phyloP scores from a whole-genome alignment of 1,284 basidiomycete genomes.

The Meira miltonrushii region DNA sequence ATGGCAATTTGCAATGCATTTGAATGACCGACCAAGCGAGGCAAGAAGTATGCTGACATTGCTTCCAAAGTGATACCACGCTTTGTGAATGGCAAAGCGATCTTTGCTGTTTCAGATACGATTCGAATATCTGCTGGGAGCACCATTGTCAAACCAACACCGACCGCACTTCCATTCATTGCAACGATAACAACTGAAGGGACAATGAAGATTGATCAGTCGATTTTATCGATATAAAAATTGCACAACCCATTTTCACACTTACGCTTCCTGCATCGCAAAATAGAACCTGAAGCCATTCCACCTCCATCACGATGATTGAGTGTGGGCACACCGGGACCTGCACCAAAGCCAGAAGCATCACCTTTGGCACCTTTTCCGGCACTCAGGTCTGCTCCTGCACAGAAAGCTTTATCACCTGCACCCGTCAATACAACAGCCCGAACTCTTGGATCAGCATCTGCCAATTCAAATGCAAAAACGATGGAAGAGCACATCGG shows the following conservation, averaged over 20 bases:
- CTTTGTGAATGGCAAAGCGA: constrained; percentile 38
- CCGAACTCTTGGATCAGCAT: constrained; percentile 31
- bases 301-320: constrained; percentile 37
- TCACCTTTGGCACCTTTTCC: neutral
- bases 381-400: constrained; percentile 30
- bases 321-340: constrained; percentile 13
- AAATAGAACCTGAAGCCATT: constrained; percentile 23
- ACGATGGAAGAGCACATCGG: constrained; percentile 28
- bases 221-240: too few species aligned
- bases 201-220: constrained; percentile 3
- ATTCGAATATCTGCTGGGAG: constrained; percentile 10
- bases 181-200: constrained; percentile 27
- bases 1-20: constrained; percentile 35
- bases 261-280: constrained; percentile 29
- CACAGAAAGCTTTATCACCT: constrained; percentile 32
- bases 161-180: constrained; percentile 40
- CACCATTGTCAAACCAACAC: constrained; percentile 28
- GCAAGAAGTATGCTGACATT: constrained; percentile 27
- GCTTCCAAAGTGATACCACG: constrained; percentile 41
- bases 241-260: too few species aligned
- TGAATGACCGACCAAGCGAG: constrained; percentile 24
- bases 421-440: constrained; percentile 29
- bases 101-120: constrained; percentile 26
- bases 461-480: constrained; percentile 40
- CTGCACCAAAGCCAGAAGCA: constrained; percentile 25